Conservation (phyloP, 345 rosid genomes). For the Citropsis articulata region DNA sequence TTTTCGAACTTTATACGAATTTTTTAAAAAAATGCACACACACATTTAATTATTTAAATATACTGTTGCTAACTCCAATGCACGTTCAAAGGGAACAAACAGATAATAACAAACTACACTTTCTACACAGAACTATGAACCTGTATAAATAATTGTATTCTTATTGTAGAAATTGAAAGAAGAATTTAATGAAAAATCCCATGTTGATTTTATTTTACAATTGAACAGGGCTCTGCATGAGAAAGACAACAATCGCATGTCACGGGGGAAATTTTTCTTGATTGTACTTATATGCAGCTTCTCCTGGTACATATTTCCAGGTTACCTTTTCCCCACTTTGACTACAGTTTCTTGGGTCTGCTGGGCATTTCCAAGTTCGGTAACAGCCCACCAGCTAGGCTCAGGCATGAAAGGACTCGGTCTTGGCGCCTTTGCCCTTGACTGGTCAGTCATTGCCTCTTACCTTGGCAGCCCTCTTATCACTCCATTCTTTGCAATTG, state of each 20-base stretch:
- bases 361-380: slow-evolving; percentile 53
- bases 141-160: no score
- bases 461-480: slow-evolving; percentile 60
- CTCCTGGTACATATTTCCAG: slow-evolving; percentile 58
- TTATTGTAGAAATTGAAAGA: neutral
- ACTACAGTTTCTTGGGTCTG: slow-evolving; percentile 55
- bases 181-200: neutral
- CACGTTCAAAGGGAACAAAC: neutral
- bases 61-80: neutral
- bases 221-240: slow-evolving; percentile 51
- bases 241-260: slow-evolving; percentile 45
- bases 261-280: slow-evolving; percentile 61
- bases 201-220: neutral
- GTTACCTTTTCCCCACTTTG: slow-evolving; percentile 49
- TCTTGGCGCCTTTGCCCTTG: slow-evolving; percentile 45
- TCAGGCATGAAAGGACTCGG: slow-evolving; percentile 63
- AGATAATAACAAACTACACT: no score
- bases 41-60: neutral
- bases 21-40: neutral
- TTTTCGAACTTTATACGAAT: no score
- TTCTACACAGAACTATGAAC: no score
- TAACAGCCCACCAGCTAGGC: slow-evolving; percentile 52
- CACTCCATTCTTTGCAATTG: slow-evolving; percentile 52
- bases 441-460: slow-evolving; percentile 56
- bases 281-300: slow-evolving; percentile 59